Evolutionary conservation across 176 grass and related monocot genomes (phyloP), one percentile per base, ranked within the genome.

Genomic region (Avena atlantica): DNA sequence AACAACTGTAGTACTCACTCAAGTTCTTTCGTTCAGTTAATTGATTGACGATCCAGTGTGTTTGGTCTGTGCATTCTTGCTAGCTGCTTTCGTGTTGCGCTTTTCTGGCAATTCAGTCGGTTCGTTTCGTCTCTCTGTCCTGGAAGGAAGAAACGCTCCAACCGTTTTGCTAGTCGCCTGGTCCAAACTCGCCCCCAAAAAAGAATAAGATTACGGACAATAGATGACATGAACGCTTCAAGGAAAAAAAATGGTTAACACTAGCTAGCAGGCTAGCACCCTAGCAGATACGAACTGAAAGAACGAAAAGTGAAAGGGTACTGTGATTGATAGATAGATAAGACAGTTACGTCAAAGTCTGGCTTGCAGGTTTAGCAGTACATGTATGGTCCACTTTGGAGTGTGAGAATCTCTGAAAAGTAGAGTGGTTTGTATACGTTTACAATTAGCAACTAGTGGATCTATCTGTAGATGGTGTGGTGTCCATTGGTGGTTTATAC

Each of bases 21-120:
- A 80, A 74, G 67, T 80, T 88, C 67, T 74, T 85, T 76, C 51
- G 76, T 91, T 91, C 40, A 31, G 81, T 84, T 87, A 40, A 40
- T 84, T 91, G 50, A 72, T 75, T 74, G 45, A 85, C 50, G 45
- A 81, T 88, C 81, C 70, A 48, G 59, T 74, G 71, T 59, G 34
- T 64, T 55, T 74, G 13, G 20, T 45, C 66, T 21, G 40, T 8
- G 67, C 85, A 69, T 87, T 31, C 49, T 12, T 81, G 68, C 61
- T 42, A 36, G 68, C 61, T 42, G 48, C 65, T 57, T 20, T 40
- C 37, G 37, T 40, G 37, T 40, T 40, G 37, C 37, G 16, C 21
- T 48, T 85, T 52, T 17, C 51, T 60, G 48, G 17, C 13, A 23
- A 20, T 67, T 58, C 17, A 29, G 37, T 37, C 70, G 11, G 44